A percentile compares a stretch with the other conserved stretches of the same genome.
Evolutionary conservation across 352 stramenopile species (phyloP).

Genomic region (Pythium dissotocum): DNA sequence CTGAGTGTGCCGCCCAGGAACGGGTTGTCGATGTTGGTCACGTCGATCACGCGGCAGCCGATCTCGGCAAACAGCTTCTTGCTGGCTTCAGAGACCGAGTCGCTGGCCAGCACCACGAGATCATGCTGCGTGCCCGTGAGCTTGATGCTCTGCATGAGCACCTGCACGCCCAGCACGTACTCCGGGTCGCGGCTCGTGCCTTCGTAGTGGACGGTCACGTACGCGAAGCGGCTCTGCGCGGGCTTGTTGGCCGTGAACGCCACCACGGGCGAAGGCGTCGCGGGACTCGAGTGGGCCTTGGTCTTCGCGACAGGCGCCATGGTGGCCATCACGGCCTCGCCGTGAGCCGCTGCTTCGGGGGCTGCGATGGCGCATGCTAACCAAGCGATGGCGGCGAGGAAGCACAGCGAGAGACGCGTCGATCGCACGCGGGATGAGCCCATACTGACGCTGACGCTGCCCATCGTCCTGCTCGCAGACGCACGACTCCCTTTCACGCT

Average conservation of each 20-base stretch:
- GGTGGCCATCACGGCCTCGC: conserved; percentile 23
- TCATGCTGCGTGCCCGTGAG: conserved; percentile 80
- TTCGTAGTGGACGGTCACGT: conserved; percentile 88
- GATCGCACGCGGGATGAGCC: background rate
- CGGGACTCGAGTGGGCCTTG: conserved; percentile 6
- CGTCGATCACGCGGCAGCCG: conserved; percentile 81
- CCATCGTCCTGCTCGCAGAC: background rate
- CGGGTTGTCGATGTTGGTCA: conserved; percentile 88
- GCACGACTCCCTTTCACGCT: background rate
- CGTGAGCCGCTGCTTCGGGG: conserved; percentile 30
- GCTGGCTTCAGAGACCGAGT: conserved; percentile 77
- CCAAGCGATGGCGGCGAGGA: background rate
- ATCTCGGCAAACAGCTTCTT: conserved; percentile 81
- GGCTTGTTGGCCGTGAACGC: conserved; percentile 30
- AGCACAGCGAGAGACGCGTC: background rate
- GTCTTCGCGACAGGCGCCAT: conserved; percentile 10
- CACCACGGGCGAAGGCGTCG: conserved; percentile 16
- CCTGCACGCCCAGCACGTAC: conserved; percentile 83
- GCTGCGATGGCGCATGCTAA: conserved; percentile 12
- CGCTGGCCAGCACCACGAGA: conserved; percentile 82
- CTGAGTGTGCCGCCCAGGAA: conserved; percentile 70
- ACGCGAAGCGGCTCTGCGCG: conserved; percentile 65
- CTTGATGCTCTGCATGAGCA: conserved; percentile 88
- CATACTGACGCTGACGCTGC: background rate
- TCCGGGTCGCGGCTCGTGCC: conserved; percentile 78